Base-by-base conservation (phyloP, 176 grass and related monocot genomes). In the Oryza glumipatula region DNA sequence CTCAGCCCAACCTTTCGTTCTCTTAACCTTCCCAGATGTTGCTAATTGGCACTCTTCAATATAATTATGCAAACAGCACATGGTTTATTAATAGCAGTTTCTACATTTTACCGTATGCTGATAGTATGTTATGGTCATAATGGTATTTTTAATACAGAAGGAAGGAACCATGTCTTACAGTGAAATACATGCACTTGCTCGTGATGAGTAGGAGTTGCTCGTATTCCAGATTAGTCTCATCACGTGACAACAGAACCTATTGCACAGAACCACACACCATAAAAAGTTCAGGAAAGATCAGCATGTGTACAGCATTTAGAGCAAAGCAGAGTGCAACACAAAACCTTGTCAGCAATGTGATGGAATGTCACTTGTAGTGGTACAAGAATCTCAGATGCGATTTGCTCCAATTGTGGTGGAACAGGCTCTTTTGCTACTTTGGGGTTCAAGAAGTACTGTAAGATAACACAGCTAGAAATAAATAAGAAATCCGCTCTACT, bases 111-210 rank as follows among this genome's bases (percentile, higher is more conserved):
- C 32, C 13, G 24, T 17, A 9, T 9, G 3, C 44, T 56, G 38
- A 77, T 21, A 41, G 51, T n/a, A 81, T 30, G 4, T 64, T 78
- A 58, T 47, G 39, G 21, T 32, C 65, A 54, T 76, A 10, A 19
- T 45, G 35, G 52, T 22, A 17, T 63, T 35, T 2, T 76, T 56
- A 82, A 86, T 81, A 80, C 38, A 74, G 23, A 83, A 70, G 26
- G 32, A 76, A 47, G 23, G 32, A 82, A 64, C 70, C 10, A 67
- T 46, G 26, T 47, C 95, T 94, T 88, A 97, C 92, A 68, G 88
- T 88, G 84, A 94, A 97, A 88, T 94, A 90, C 78, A 97, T 88
- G 86, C 92, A 94, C 70, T 97, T 97, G 95, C 90, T 94, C 82
- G 93, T 92, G 49, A 97, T 91, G 74, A 94, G 92, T 78, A 97